phyloP scores from a whole-genome alignment of 768 basidiomycete genomes.

The Suillus clintonianus region DNA sequence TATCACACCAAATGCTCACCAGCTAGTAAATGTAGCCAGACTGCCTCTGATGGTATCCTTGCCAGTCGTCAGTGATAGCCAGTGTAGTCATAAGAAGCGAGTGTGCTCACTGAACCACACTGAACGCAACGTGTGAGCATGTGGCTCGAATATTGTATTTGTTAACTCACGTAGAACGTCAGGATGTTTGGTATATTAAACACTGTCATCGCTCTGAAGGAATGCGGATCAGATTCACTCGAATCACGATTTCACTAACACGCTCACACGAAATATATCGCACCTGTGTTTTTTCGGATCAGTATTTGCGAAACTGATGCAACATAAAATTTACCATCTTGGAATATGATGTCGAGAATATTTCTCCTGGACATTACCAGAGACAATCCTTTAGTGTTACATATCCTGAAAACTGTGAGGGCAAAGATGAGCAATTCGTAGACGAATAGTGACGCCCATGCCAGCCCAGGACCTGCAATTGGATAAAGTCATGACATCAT shows the following conservation, averaged over 20 bases:
- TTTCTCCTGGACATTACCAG: conserved; percentile 29
- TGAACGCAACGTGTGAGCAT: background rate
- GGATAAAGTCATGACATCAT: background rate
- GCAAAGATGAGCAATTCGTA: conserved; percentile 51
- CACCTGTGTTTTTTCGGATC: conserved; percentile 35
- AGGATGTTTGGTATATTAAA: conserved; percentile 52
- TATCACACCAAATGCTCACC: background rate
- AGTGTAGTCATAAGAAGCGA: background rate
- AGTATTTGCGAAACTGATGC: background rate
- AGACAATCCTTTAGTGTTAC: conserved; percentile 29
- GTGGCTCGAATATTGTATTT: background rate
- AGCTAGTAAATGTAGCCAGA: background rate
- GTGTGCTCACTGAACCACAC: background rate
- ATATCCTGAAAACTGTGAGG: conserved; percentile 49
- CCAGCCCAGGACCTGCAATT: conserved; percentile 27
- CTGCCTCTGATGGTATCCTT: background rate
- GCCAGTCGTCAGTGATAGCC: background rate
- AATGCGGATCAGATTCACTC: background rate
- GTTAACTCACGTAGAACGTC: conserved; percentile 36
- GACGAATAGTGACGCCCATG: conserved; percentile 54
- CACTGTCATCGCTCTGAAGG: conserved; percentile 49
- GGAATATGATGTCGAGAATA: conserved; percentile 43
- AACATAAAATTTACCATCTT: conserved; percentile 45
- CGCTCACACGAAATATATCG: conserved; percentile 56
- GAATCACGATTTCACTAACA: background rate